A percentile compares a stretch with the other conserved stretches of the same genome.
Conservation (phyloP, 805 yeast species). For the Tetrapisispora arboricola region DNA sequence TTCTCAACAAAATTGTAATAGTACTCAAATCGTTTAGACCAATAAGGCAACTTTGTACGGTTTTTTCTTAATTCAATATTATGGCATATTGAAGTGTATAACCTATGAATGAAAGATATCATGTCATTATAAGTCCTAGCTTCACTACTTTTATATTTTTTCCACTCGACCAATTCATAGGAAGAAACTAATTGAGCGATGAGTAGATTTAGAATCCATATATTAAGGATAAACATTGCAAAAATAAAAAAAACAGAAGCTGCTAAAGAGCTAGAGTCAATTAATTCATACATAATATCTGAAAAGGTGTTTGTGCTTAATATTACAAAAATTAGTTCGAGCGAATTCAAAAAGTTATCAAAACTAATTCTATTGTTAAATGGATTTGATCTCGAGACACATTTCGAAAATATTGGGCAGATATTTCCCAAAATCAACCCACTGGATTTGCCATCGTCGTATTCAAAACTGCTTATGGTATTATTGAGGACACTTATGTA, state of each 20-base stretch:
- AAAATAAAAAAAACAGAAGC: not conserved
- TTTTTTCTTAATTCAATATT: not conserved
- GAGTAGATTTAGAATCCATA: conserved; percentile 1
- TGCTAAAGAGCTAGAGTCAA: not conserved
- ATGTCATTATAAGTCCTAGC: not conserved
- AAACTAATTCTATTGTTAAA: conserved; percentile 1
- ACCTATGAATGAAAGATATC: no score
- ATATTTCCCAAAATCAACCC: not conserved
- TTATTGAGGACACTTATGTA: not conserved
- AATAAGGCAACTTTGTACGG: not conserved
- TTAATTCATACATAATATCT: not conserved
- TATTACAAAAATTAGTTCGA: conserved; percentile 2
- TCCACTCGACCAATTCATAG: not conserved
- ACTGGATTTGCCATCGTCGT: not conserved
- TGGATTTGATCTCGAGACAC: conserved; percentile 1
- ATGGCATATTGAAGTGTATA: not conserved
- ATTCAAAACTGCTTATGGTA: not conserved
- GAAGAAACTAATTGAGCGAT: conserved; percentile 2
- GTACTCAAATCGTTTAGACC: not conserved
- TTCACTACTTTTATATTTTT: not conserved
- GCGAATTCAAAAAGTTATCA: conserved; percentile 1
- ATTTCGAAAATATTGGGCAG: conserved; percentile 1
- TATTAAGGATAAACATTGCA: not conserved
- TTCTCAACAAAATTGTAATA: not conserved
- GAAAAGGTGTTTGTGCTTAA: conserved; percentile 3